Evolutionary conservation across 805 yeast genomes (phyloP), one percentile per base, ranked within the genome.

Genomic region (Lipomyces sp.): DNA sequence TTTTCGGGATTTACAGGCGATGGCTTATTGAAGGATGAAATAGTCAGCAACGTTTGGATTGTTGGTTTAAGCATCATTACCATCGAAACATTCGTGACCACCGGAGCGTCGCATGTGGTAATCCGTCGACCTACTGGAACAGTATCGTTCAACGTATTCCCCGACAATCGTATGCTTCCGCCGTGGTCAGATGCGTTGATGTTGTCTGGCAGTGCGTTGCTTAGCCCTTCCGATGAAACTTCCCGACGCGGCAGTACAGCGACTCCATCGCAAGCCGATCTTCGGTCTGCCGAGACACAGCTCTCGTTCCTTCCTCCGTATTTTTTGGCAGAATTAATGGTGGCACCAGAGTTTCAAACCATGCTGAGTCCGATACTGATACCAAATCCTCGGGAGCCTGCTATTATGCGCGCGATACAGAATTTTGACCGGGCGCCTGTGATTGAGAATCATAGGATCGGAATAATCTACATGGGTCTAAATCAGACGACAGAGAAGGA

Each of bases 371-470:
- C 84, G 2, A 56, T 79, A 3, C 75, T 80, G 2, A 64, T 83
- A 8, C 72, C 77, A 5, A 77, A 77, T 24, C 8, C 5, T 11
- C 47, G 47, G 2, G 49, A 53, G 22, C 49, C 45, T 4, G 40
- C 44, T n/a, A 39, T 50, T 28, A 44, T 63, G 1, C 71, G 85
- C 28, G 85, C 90, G 0, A 63, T 88, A 18, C 65, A 75, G 4
- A 74, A 81, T 16, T 72, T 88, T 51, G 95, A 87, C 61, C 69
- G 89, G 16, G 80, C 85, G 1, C 95, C 96, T 0, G 81, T 83
- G 5, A 84, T 84, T 3, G 85, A 83, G 40, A 83, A 82, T 59
- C 87, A 83, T 65, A 88, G 87, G 63, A 77, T 84, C 35, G 96
- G 96, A 1, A 70, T 88, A 19, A 61, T 88, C 19, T 88, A 87